Conservation (phyloP, 2,329 filamentous ascomycete genomes). For the Alternaria atra region DNA sequence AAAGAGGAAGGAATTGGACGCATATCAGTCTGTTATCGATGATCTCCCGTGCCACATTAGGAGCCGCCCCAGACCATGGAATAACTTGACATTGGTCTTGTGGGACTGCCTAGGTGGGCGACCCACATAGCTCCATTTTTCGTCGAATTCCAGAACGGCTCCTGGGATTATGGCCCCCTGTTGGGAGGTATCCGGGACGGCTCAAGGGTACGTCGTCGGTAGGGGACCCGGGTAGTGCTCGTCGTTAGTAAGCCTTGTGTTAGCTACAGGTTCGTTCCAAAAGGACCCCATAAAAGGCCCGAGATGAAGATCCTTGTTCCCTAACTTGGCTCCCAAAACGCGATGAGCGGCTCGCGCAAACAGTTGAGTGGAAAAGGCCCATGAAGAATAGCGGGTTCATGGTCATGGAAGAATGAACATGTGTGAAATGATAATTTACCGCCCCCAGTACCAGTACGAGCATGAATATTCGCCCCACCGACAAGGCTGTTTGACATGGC, state of each 20-base stretch:
- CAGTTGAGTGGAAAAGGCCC: neutral
- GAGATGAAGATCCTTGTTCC: neutral
- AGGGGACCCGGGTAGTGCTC: slow-evolving; percentile 6
- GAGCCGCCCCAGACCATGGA: slow-evolving; percentile 4
- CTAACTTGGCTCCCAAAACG: no score
- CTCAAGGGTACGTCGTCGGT: slow-evolving; percentile 4
- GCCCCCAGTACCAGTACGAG: no score
- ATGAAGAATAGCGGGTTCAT: neutral
- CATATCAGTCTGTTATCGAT: slow-evolving; percentile 6
- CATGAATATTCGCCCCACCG: no score
- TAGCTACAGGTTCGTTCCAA: slow-evolving; percentile 7
- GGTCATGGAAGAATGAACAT: no score
- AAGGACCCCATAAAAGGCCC: slow-evolving; percentile 12
- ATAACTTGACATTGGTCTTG: slow-evolving; percentile 9
- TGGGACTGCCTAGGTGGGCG: neutral
- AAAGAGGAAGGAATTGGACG: slow-evolving; percentile 9
- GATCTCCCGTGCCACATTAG: slow-evolving; percentile 7
- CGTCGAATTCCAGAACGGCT: slow-evolving; percentile 6
- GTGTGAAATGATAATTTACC: no score
- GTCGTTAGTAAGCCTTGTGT: slow-evolving; percentile 9
- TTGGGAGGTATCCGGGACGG: slow-evolving; percentile 4
- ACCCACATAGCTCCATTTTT: slow-evolving; percentile 12
- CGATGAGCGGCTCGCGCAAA: no score
- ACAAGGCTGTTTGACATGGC: no score
- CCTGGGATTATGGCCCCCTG: no score